These are phyloP conservation scores for Puccinia triticina DNA, from an alignment of 1,284 basidiomycete species.

Conservation along the genomic window DNA sequence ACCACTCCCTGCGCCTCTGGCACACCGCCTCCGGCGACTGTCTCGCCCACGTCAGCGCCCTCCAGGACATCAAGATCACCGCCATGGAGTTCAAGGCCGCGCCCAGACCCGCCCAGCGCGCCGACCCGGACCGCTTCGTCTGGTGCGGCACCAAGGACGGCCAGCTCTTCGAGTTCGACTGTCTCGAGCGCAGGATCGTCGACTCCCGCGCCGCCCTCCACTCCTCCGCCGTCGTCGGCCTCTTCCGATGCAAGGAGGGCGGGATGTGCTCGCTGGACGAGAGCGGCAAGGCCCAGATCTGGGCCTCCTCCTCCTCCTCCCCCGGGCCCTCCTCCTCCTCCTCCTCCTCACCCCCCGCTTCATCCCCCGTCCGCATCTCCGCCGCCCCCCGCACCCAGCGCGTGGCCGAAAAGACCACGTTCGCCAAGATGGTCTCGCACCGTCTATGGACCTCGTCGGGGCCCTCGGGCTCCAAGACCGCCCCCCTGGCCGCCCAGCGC, in stretches of 20 bases:
- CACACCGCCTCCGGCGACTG: constrained; percentile 59
- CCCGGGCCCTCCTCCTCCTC: constrained; percentile 9
- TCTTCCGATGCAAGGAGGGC: constrained; percentile 68
- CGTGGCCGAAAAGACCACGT: constrained; percentile 78
- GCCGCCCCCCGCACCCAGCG: constrained; percentile 66
- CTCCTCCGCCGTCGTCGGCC: constrained; percentile 69
- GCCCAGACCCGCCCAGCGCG: constrained; percentile 61
- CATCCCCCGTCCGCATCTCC: constrained; percentile 31
- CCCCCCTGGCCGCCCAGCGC: constrained; percentile 62
- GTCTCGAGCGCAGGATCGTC: constrained; percentile 67
- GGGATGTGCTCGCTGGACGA: constrained; percentile 81
- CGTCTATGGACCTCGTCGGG: constrained; percentile 74
- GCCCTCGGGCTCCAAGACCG: constrained; percentile 60
- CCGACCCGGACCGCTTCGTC: constrained; percentile 64
- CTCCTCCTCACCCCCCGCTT: constrained; percentile 67
- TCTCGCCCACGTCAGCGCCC: constrained; percentile 63
- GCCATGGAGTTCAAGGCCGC: constrained; percentile 74
- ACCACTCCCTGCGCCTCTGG: constrained; percentile 69
- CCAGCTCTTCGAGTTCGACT: constrained; percentile 77
- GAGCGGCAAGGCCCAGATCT: constrained; percentile 76
- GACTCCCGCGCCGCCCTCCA: constrained; percentile 70
- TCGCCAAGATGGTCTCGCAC: constrained; percentile 72
- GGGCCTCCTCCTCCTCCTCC: no score
- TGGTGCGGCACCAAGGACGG: constrained; percentile 91
- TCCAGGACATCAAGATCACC: constrained; percentile 73